Evolutionary conservation across 371 early-diverging fungal genomes (phyloP).

Genomic region (Mucor irregularis): DNA sequence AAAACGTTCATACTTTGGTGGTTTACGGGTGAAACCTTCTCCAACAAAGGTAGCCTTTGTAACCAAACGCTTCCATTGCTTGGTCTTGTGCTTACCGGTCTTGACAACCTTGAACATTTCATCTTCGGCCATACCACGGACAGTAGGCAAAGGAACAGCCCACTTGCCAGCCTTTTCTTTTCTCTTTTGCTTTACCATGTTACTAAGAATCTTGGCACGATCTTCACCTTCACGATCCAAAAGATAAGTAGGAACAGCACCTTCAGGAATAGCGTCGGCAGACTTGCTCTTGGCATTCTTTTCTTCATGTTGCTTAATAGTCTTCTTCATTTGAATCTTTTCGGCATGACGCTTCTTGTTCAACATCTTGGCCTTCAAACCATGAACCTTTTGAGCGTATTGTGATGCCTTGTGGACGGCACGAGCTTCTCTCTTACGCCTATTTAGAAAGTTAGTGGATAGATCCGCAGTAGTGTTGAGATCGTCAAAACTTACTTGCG

Average conservation of each 20-base stretch:
- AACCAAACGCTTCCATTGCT: constrained; percentile 99
- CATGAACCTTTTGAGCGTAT: constrained; percentile 96
- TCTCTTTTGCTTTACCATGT: constrained; percentile 99
- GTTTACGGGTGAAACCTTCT: constrained; percentile 99
- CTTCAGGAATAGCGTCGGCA: constrained; percentile 88
- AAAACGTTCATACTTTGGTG: constrained; percentile 99
- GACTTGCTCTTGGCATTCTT: constrained; percentile 90
- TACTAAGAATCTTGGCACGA: constrained; percentile 95
- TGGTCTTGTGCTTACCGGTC: constrained; percentile 94
- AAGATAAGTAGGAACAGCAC: constrained; percentile 98
- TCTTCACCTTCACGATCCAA: constrained; percentile 99
- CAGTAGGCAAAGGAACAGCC: constrained; percentile 98
- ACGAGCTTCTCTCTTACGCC: constrained; percentile 98
- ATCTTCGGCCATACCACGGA: constrained; percentile 98
- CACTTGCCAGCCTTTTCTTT: constrained; percentile 99
- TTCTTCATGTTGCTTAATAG: constrained; percentile 97
- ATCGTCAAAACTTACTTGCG: constrained; percentile 70
- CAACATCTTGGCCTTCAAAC: constrained; percentile 98
- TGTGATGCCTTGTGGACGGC: constrained; percentile 88
- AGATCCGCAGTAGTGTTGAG: no score
- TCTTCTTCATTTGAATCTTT: constrained; percentile 99
- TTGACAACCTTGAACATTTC: constrained; percentile 99
- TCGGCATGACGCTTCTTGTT: constrained; percentile 99
- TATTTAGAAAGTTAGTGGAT: constrained; percentile 28
- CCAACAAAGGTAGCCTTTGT: constrained; percentile 99